Evolutionary conservation across 306 rosid species (phyloP), one percentile per base, ranked within the genome.

Genomic region (Arachis stenosperma): DNA sequence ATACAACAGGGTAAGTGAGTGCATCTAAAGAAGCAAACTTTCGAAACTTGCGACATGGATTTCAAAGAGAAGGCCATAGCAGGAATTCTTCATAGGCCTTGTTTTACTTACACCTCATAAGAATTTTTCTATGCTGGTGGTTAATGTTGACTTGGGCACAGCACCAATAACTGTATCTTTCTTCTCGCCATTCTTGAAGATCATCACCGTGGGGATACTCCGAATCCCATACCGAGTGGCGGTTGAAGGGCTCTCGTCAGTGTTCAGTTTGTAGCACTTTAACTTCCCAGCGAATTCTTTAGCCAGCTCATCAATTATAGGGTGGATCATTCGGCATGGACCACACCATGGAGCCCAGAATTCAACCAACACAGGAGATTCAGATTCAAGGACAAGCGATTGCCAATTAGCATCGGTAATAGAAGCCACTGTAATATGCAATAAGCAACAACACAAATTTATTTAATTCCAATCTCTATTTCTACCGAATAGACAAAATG

Each of bases 331-430:
- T 4, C 99, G 96, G 83, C 99, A 94, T 3, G 99, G 99, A 47
- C 99, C 99, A 9, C 99, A 94, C 99, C 99, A 94, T 2, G 99
- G 97, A 13, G 99, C 99, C 99, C 97, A 94, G 82, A 94, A 94
- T 81, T 94, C 99, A 40, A 94, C 97, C 75, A 94, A 76, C n/a
- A 94, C 95, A 0, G 97, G 83, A 12, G 65, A 2, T 2, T 89
- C 85, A 11, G 88, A 79, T 61, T 88, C 87, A 10, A 91, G 54
- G 42, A 94, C 99, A 71, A 83, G 85, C 2, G 91, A 78, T 67
- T 89, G 66, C 99, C 99, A 94, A 50, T 82, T 74, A 71, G 76
- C 83, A 48, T 86, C 95, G 51, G 86, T 75, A 67, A 85, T 65
- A 73, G 86, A 44, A 50, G 90, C 76, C 51, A 87, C 97, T 94